Percentiles rank a stretch among this genome's conserved stretches.
phyloP scores from a whole-genome alignment of 2,329 filamentous ascomycete genomes.

The Phaeosphaeria sp. region DNA sequence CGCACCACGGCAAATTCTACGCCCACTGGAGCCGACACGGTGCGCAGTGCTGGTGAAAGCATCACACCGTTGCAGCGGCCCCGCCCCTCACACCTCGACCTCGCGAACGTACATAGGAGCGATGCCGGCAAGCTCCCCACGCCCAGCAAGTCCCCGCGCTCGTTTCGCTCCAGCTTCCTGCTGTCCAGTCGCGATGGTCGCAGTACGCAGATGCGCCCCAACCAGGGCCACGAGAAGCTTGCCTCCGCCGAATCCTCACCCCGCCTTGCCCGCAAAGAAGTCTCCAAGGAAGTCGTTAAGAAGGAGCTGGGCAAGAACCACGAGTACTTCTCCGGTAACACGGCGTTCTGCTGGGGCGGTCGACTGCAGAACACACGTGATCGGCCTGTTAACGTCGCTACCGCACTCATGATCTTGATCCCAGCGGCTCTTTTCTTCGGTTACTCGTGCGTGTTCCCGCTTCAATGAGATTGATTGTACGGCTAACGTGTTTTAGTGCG shows the following conservation, averaged over 20 bases:
- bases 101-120: constrained; percentile 66
- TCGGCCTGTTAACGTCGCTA: constrained; percentile 87
- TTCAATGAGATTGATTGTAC: neutral
- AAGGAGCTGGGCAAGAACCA: constrained; percentile 73
- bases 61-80: constrained; percentile 75
- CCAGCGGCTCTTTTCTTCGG: constrained; percentile 84
- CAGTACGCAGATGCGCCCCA: constrained; percentile 55
- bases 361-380: constrained; percentile 87
- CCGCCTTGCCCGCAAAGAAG: constrained; percentile 59
- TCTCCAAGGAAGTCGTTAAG: constrained; percentile 47
- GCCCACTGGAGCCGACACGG: constrained; percentile 66
- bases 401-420: constrained; percentile 78
- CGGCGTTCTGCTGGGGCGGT: constrained; percentile 84
- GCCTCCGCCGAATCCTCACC: constrained; percentile 81
- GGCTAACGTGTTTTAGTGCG: constrained; percentile 55
- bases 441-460: constrained; percentile 66
- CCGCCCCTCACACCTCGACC: constrained; percentile 63
- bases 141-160: constrained; percentile 74
- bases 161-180: constrained; percentile 78
- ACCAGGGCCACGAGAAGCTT: constrained; percentile 78
- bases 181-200: constrained; percentile 64
- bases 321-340: constrained; percentile 94
- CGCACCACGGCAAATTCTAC: constrained; percentile 77
- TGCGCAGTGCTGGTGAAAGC: constrained; percentile 76
- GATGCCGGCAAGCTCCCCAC: constrained; percentile 62